Base-by-base conservation (phyloP, 1,284 basidiomycete species). In the Trametes pubescens region DNA sequence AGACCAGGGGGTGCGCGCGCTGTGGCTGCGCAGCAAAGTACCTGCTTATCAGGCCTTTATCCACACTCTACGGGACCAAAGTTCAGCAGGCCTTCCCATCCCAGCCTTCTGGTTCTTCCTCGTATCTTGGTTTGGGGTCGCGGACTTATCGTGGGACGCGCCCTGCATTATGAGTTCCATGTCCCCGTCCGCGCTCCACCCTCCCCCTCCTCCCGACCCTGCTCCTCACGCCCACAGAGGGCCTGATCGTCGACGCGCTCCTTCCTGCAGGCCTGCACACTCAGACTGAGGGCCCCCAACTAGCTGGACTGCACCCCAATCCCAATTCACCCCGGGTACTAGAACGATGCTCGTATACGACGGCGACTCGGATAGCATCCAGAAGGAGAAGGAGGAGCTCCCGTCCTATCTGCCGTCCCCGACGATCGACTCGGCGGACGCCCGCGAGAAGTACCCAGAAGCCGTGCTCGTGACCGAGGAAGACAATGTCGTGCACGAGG, bases 401-500 rank as follows among this genome's bases (percentile, higher is more conserved):
- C 44, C 57, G 40, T 47, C 49, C 26, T 59, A 61, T 35, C 49
- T 51, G 46, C 35, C 56, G 52, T 38, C 52, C 24, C 47, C 34
- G 46, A 37, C 22, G 32, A 18, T 43, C n/a, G 40, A 37, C n/a
- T 60, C 58, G 51, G 29, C 38, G 54, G 62, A 61, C 37, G 24
- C 37, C 14, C 48, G 51, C 3, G 57, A 60, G 52, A 49, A 57
- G 56, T 26, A 57, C 46, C 32, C 22, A 9, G 37, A 40, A 22
- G 38, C 16, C 40, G 64, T 62, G 35, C 59, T 65, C 8, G 63
- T 62, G 37, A 40, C 47, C 29, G 66, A 62, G 37, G 57, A 43
- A 32, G 69, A 66, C 46, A 63, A 57, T 37, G 69, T 40, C 32
- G 57, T 48, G 40, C 53, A 61, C 18, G 66, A 57, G 7, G 62